These are phyloP conservation scores for Aristolochia contorta DNA, from an alignment of 164 flowering plant genomes.

Conservation along the genomic window DNA sequence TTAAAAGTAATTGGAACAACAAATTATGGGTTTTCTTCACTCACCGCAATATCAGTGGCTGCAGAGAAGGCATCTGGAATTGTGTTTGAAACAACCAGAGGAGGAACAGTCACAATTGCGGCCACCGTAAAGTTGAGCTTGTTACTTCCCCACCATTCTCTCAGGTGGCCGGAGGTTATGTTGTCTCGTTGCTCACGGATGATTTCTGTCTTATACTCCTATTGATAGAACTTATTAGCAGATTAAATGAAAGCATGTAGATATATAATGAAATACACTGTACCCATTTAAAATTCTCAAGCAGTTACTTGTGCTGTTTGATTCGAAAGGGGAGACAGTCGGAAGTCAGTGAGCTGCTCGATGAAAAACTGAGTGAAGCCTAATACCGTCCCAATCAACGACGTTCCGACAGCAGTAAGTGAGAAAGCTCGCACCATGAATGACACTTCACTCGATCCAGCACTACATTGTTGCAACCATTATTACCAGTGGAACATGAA, in stretches of 20 bases:
- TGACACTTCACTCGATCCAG: constrained; percentile 44
- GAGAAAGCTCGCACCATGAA: constrained; percentile 64
- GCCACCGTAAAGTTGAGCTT: constrained; percentile 26
- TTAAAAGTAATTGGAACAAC: background rate
- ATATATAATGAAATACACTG: background rate
- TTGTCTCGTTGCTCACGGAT: background rate
- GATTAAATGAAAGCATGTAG: background rate
- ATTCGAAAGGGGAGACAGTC: constrained; percentile 11
- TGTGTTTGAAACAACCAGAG: constrained; percentile 43
- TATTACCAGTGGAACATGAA: background rate
- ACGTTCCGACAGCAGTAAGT: constrained; percentile 73
- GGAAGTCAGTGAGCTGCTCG: constrained; percentile 45
- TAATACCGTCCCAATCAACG: constrained; percentile 56
- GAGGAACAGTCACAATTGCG: constrained; percentile 41
- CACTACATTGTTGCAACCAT: constrained; percentile 15
- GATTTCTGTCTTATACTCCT: too few relatives aligned
- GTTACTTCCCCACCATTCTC: constrained; percentile 46
- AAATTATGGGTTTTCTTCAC: constrained; percentile 12
- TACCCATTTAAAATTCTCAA: background rate
- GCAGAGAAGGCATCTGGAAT: constrained; percentile 61
- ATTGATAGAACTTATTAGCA: background rate
- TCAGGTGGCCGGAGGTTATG: constrained; percentile 3
- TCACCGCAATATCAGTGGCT: constrained; percentile 75
- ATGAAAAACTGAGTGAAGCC: constrained; percentile 58
- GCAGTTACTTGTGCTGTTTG: constrained; percentile 12